Base-by-base conservation (phyloP, 805 yeast genomes). In the Millerago galiae region DNA sequence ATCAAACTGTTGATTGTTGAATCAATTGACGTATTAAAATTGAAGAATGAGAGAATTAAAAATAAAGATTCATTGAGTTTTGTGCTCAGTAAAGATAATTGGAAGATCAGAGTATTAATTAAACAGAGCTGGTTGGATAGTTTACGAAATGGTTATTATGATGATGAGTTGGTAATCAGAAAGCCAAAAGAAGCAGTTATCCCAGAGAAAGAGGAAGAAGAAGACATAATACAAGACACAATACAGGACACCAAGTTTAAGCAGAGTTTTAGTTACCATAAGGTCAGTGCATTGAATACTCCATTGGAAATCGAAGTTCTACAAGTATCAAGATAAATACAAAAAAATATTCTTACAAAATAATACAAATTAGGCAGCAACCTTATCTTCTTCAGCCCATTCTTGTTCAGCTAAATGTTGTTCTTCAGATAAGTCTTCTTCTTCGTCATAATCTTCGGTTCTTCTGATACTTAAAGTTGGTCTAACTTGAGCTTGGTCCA, bases 401-500 rank as follows among this genome's bases (percentile, higher is more conserved):
- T 70, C 77, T 58, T 69, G 71, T 54, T 74, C 81, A 39, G 71
- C 75, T 50, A 74, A 65, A 44, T 68, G 55, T 49, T 74, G 73
- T 46, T 66, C 78, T 51, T 71, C 68, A 40, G 74, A 81, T 40
- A 63, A 70, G 46, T 67, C 66, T 41, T 75, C 74, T 46, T 70
- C 71, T 21, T 66, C 69, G 38, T 67, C 68, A 33, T 70, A 76
- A 42, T 77, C 81, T 53, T 77, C 81, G 50, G 74, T 66, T 49
- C 72, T 71, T 59, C 72, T 72, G 61, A 84, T 77, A 36, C 85
- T 76, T 61, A 84, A 74, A 50, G 91, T 78, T 63, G 95, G 91
- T 68, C 79, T 83, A 48, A 84, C 88, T 54, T 75, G 86, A 54
- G 95, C 91, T 44, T 80, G 69, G 58, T 84, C 93, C 56, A 83